Base-by-base conservation (phyloP, 805 yeast genomes). In the Metschnikowia santaceciliae region DNA sequence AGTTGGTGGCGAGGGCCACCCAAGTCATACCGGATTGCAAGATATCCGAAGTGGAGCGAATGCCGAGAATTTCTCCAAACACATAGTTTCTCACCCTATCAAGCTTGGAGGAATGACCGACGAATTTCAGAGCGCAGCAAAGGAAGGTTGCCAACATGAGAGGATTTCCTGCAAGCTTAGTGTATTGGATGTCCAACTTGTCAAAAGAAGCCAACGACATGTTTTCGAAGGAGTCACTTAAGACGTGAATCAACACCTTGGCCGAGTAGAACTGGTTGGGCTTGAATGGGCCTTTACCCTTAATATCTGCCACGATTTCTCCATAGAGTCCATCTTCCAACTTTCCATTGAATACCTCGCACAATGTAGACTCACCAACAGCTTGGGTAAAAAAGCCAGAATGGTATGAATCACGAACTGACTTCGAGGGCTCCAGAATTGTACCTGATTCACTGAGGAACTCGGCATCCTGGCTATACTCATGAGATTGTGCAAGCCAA, bases 31-130 rank as follows among this genome's bases (percentile, higher is more conserved):
- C 86, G 2, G 62, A 62, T 2, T 60, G 43, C 6, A 74, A 47
- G 11, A 83, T 72, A 32, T 77, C 77, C 0, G 65, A 47, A 6
- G 61, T 56, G 2, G 75, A 58, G 46, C 72, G 74, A 2, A 78
- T 67, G 1, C 90, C 88, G 42, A 86, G 69, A 19, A 86, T 62
- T 57, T 84, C 90, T 1, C 91, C 81, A 13, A 83, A 82, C n/a
- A 80, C 69, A 49, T 75, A 73, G 55, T 83, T 86, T 55, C 90
- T 76, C 8, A 80, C 56, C 52, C 83, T 74, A 15, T 78, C 83
- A 33, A 80, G 71, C 35, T 70, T 67, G 0, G 66, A 51, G 8
- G 75, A 62, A 0, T 66, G 47, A 1, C 74, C 59, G 33, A 76
- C 63, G 30, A 74, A 75, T 7, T 68, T 65, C 4, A 70, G 54